Percentiles rank a stretch among this genome's conserved stretches.
phyloP scores from a whole-genome alignment of 2,329 filamentous ascomycete genomes.

The Exophiala alcalophila region DNA sequence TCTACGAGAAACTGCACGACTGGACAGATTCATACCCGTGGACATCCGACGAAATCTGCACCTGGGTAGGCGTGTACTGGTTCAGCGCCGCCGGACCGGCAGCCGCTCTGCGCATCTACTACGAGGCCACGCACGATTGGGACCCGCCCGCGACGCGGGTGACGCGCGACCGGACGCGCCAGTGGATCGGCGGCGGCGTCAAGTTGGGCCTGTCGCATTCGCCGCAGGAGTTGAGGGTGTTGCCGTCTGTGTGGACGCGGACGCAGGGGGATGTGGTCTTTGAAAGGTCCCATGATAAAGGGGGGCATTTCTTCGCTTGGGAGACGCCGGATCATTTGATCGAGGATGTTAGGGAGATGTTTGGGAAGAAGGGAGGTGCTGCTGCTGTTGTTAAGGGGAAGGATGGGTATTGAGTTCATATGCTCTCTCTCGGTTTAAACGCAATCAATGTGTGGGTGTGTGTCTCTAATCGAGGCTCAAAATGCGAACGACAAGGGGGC shows the following conservation, averaged over 20 bases:
- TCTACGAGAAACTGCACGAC: constrained; percentile 75
- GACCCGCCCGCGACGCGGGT: constrained; percentile 26
- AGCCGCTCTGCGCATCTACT: constrained; percentile 68
- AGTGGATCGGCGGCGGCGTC: constrained; percentile 41
- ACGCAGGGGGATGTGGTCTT: constrained; percentile 53
- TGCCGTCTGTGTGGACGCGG: constrained; percentile 51
- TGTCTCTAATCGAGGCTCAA: no score
- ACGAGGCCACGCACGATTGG: constrained; percentile 55
- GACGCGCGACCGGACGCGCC: constrained; percentile 14
- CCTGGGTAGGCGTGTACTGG: constrained; percentile 71
- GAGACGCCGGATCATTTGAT: constrained; percentile 49
- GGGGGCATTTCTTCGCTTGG: constrained; percentile 55
- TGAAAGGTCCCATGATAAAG: constrained; percentile 42
- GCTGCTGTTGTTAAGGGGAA: constrained; percentile 35
- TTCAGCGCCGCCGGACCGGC: constrained; percentile 68
- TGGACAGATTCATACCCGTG: constrained; percentile 72
- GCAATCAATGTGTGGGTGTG: no score
- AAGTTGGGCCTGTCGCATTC: constrained; percentile 54
- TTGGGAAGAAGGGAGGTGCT: constrained; percentile 43
- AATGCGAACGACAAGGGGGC: no score
- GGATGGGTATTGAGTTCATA: constrained; percentile 36
- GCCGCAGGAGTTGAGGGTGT: constrained; percentile 49
- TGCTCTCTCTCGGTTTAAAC: no score
- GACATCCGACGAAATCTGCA: constrained; percentile 73
- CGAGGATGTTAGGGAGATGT: constrained; percentile 48